phyloP scores from a whole-genome alignment of 495 filamentous ascomycete genomes.

The Hamigera avellanea region DNA sequence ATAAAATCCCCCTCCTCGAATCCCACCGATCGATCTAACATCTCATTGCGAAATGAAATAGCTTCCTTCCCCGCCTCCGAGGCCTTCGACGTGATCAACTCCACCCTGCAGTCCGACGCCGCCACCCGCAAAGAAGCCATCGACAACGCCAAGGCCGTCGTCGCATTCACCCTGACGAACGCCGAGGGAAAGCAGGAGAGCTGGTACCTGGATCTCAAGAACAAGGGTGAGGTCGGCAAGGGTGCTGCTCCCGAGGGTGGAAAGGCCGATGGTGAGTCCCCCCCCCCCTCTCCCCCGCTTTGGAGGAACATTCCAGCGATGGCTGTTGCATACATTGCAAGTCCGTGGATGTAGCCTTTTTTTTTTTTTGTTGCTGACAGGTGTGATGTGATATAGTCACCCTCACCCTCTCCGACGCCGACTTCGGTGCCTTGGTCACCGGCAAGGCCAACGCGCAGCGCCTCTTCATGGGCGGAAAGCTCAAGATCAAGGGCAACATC shows the following conservation, averaged over 20 bases:
- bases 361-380: constrained; percentile 4
- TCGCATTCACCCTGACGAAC: constrained; percentile 91
- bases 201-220: constrained; percentile 95
- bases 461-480: constrained; percentile 91
- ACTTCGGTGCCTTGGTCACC: constrained; percentile 69
- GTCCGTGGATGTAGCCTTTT: too few relatives aligned
- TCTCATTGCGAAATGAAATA: too few relatives aligned
- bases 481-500: constrained; percentile 96
- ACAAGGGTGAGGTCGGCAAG: constrained; percentile 70
- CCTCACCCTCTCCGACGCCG: constrained; percentile 69
- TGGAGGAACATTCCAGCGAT: too few relatives aligned
- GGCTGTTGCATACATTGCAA: too few relatives aligned
- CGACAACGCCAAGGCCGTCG: constrained; percentile 76
- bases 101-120: constrained; percentile 54
- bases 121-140: constrained; percentile 78
- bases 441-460: constrained; percentile 92
- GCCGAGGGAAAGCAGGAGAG: constrained; percentile 58
- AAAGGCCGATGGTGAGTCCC: constrained; percentile 68
- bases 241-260: constrained; percentile 52
- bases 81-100: constrained; percentile 82
- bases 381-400: constrained; percentile 53
- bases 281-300: background rate
- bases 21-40: too few relatives aligned
- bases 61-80: constrained; percentile 82
- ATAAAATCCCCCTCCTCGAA: too few relatives aligned